Evolutionary conservation across 345 rosid species (phyloP).

Genomic region (Gossypium ekmanianum): DNA sequence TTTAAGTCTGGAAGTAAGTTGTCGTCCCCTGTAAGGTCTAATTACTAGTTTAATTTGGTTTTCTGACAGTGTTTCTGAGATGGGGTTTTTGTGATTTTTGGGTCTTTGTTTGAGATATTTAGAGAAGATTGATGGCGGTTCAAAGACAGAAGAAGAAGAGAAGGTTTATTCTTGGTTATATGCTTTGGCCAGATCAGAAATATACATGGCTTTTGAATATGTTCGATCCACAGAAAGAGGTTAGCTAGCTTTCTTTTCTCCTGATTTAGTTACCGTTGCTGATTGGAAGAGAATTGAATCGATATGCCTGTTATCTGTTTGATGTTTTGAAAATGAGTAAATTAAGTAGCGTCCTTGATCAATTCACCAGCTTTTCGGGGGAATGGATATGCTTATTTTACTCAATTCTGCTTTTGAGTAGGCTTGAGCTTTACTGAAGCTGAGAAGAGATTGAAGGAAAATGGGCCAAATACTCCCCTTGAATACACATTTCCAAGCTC

Average conservation of each 20-base stretch:
- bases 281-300: neutral
- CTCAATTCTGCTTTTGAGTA: conserved; percentile 13
- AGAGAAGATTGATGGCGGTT: conserved; percentile 51
- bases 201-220: conserved; percentile 55
- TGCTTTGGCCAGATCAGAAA: conserved; percentile 48
- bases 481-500: conserved; percentile 47
- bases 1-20: conserved; percentile 36
- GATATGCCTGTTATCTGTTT: neutral
- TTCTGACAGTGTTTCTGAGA: neutral
- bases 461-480: conserved; percentile 58
- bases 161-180: conserved; percentile 63
- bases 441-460: conserved; percentile 57
- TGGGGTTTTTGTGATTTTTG: conserved; percentile 9
- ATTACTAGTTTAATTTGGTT: neutral
- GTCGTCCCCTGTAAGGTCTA: neutral
- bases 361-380: neutral
- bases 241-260: conserved; percentile 19
- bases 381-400: no score
- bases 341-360: neutral
- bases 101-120: conserved; percentile 14
- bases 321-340: neutral
- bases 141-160: conserved; percentile 59
- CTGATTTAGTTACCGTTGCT: no score
- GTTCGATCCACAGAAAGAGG: conserved; percentile 74
- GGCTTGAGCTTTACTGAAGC: conserved; percentile 75